Evolutionary conservation across 176 grass and related monocot genomes (phyloP).

Genomic region (Paspalum notatum): DNA sequence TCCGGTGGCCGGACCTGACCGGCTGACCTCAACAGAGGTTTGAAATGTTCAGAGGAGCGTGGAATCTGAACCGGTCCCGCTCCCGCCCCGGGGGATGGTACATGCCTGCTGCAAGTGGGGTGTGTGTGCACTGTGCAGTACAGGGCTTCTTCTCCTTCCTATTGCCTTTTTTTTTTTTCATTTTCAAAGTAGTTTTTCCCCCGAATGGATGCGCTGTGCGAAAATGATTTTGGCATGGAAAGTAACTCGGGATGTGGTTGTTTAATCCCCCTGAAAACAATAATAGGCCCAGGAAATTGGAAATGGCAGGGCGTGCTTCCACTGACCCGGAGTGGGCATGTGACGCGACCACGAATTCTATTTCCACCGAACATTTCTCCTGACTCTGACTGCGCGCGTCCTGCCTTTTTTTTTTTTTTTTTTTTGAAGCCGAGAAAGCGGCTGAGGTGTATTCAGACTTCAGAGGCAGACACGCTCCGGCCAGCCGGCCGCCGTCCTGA

Average conservation of each 20-base stretch:
- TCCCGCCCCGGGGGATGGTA: background rate
- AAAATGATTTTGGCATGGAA: background rate
- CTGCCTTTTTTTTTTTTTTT: too few species aligned
- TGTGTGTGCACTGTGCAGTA: background rate
- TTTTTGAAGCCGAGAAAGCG: too few species aligned
- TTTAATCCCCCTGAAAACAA: background rate
- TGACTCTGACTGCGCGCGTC: too few species aligned
- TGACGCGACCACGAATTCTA: background rate
- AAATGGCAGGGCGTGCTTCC: background rate
- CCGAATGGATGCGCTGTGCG: background rate
- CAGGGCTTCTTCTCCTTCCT: background rate
- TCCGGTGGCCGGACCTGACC: background rate
- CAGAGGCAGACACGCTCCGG: background rate
- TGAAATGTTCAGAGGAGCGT: slow-evolving; percentile 2
- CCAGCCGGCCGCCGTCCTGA: too few species aligned
- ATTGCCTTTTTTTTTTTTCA: background rate
- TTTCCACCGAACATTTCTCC: too few species aligned
- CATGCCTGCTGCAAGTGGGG: background rate
- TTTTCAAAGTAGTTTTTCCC: too few species aligned
- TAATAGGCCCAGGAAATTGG: background rate
- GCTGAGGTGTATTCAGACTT: too few species aligned
- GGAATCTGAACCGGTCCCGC: slow-evolving; percentile 7
- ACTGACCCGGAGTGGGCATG: background rate
- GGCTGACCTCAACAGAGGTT: background rate
- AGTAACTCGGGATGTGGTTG: background rate